phyloP scores from a whole-genome alignment of 2,329 filamentous ascomycete genomes.

The Colletotrichum paranaense region DNA sequence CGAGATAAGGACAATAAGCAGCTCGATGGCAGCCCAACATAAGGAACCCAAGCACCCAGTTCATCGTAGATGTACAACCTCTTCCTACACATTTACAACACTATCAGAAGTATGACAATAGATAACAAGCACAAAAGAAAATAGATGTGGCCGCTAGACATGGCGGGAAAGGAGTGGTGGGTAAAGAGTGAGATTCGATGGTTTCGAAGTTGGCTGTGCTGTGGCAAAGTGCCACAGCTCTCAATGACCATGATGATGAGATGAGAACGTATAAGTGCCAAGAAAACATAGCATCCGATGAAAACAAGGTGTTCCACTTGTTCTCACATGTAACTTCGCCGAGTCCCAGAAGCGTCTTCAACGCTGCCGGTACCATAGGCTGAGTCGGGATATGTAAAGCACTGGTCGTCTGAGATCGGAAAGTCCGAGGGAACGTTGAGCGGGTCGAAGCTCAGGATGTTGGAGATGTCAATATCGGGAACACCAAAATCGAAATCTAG shows the following conservation, averaged over 20 bases:
- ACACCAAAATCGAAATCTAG: neutral
- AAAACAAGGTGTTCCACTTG: neutral
- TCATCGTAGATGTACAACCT: neutral
- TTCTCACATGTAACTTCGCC: slow-evolving; percentile 67
- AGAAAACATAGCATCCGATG: neutral
- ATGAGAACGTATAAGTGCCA: neutral
- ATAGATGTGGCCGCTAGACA: neutral
- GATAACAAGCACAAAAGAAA: neutral
- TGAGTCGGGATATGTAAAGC: neutral
- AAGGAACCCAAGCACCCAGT: neutral
- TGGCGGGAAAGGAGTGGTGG: neutral
- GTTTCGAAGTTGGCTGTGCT: neutral
- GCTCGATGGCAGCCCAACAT: neutral
- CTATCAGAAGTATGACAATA: too few species aligned
- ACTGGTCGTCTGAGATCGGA: neutral
- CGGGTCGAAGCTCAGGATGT: neutral
- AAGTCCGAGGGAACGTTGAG: neutral
- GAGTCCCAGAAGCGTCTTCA: slow-evolving; percentile 38
- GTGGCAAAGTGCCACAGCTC: neutral
- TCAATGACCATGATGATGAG: neutral
- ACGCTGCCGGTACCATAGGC: neutral
- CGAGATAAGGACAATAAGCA: too few species aligned
- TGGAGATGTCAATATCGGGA: neutral
- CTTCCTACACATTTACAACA: neutral
- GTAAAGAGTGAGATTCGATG: neutral